Conservation (phyloP, 2,329 filamentous ascomycete species). For the Colletotrichum sp. region DNA sequence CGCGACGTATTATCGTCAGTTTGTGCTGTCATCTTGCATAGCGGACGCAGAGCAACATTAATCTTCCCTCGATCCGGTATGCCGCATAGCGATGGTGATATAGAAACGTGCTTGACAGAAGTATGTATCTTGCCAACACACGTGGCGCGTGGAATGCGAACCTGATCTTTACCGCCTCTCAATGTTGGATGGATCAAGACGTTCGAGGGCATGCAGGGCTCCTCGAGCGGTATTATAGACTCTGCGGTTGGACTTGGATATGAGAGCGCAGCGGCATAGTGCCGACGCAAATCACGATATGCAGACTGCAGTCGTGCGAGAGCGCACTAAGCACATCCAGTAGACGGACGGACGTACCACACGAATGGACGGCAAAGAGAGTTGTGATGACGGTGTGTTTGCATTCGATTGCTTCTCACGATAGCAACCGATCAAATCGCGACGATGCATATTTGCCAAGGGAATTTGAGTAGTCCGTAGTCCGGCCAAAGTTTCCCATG, state of each 20-base stretch:
- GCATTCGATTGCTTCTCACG: neutral
- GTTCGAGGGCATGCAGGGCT: neutral
- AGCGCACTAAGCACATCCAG: neutral
- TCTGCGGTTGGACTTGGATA: neutral
- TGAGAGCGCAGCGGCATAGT: neutral
- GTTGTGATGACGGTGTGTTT: neutral
- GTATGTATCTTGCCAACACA: neutral
- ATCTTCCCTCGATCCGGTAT: neutral
- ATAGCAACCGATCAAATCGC: neutral
- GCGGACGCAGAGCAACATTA: neutral
- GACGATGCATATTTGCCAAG: neutral
- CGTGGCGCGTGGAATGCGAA: neutral
- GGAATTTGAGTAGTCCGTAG: neutral
- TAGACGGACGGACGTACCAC: neutral
- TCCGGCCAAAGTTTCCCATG: neutral
- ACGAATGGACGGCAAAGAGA: neutral
- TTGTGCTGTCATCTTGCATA: neutral
- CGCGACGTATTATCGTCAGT: neutral
- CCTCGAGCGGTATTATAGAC: neutral
- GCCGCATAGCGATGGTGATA: neutral
- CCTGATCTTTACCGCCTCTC: neutral
- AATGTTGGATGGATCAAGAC: neutral
- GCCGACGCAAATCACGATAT: neutral
- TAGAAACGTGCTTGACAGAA: constrained; percentile 2
- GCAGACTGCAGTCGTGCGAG: neutral